These are phyloP conservation scores for Trapa incisa DNA, from an alignment of 345 rosid genomes.

Conservation along the genomic window DNA sequence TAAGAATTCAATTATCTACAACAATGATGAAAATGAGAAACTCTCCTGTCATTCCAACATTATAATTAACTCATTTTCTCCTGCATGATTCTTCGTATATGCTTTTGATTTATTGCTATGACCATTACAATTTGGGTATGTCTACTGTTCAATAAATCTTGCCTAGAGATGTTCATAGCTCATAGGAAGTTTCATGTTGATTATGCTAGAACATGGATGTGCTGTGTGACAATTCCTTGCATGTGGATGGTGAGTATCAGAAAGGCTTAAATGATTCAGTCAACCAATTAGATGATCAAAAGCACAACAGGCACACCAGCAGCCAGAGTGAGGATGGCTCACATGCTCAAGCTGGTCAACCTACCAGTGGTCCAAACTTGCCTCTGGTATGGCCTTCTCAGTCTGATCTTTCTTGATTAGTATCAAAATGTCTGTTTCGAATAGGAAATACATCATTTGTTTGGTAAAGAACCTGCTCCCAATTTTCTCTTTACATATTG, in stretches of 20 bases:
- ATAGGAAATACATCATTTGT: background rate
- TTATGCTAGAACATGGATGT: slow-evolving; percentile 41
- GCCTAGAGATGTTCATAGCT: background rate
- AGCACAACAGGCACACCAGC: slow-evolving; percentile 63
- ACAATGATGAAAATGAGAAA: background rate
- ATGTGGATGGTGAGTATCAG: slow-evolving; percentile 45
- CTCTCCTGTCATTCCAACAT: background rate
- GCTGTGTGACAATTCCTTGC: slow-evolving; percentile 36
- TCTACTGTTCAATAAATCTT: background rate
- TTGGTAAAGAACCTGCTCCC: background rate
- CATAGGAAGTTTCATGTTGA: background rate
- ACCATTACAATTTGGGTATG: background rate
- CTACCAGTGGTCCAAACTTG: slow-evolving; percentile 30
- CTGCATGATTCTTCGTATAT: background rate
- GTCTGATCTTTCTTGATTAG: background rate
- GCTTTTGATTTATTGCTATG: background rate
- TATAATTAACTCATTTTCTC: background rate
- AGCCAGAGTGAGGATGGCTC: slow-evolving; percentile 68
- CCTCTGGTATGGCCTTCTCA: slow-evolving; percentile 22
- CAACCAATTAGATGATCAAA: slow-evolving; percentile 43
- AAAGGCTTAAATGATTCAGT: slow-evolving; percentile 25
- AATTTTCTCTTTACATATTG: background rate
- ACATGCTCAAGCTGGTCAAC: slow-evolving; percentile 50
- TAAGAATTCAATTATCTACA: no score
- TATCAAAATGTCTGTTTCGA: background rate